A percentile compares a stretch with the other conserved stretches of the same genome.
These are phyloP conservation scores for Neurospora tetraspora DNA, from an alignment of 495 filamentous ascomycete genomes.

Conservation along the genomic window DNA sequence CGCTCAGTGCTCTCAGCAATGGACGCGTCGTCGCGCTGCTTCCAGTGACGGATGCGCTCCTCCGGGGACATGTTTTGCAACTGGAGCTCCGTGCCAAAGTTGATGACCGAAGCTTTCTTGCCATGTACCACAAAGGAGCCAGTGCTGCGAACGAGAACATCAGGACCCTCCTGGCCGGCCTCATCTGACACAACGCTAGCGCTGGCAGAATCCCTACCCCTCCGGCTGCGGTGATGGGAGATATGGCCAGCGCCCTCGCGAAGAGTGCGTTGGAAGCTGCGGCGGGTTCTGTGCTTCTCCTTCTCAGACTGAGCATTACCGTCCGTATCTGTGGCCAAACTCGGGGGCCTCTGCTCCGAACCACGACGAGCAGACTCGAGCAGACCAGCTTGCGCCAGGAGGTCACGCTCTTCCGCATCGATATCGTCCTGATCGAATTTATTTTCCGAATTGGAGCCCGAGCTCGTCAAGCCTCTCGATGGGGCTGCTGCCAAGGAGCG, in stretches of 20 bases:
- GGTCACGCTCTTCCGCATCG: slow-evolving; percentile 37
- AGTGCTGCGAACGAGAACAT: slow-evolving; percentile 63
- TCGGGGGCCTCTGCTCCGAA: slow-evolving; percentile 11
- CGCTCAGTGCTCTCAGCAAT: neutral
- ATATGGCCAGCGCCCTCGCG: slow-evolving; percentile 63
- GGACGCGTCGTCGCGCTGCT: slow-evolving; percentile 26
- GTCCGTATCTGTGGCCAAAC: slow-evolving; percentile 17
- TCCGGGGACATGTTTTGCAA: slow-evolving; percentile 74
- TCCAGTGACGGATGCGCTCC: slow-evolving; percentile 51
- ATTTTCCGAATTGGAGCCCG: slow-evolving; percentile 12
- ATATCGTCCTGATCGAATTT: slow-evolving; percentile 27
- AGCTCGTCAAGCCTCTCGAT: slow-evolving; percentile 15
- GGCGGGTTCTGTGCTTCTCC: slow-evolving; percentile 58
- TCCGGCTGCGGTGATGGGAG: slow-evolving; percentile 59
- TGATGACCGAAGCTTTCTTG: slow-evolving; percentile 94
- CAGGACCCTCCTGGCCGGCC: slow-evolving; percentile 39
- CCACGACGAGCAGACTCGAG: slow-evolving; percentile 16
- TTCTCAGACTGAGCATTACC: slow-evolving; percentile 20
- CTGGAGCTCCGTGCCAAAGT: slow-evolving; percentile 85
- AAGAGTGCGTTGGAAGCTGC: slow-evolving; percentile 89
- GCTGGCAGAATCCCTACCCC: slow-evolving; percentile 63
- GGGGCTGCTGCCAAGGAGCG: slow-evolving; percentile 20
- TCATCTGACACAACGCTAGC: slow-evolving; percentile 55
- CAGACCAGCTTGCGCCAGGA: slow-evolving; percentile 44
- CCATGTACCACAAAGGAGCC: slow-evolving; percentile 94